Base-by-base conservation (phyloP, 2,329 filamentous ascomycete genomes). In the Rosellinia necatrix region DNA sequence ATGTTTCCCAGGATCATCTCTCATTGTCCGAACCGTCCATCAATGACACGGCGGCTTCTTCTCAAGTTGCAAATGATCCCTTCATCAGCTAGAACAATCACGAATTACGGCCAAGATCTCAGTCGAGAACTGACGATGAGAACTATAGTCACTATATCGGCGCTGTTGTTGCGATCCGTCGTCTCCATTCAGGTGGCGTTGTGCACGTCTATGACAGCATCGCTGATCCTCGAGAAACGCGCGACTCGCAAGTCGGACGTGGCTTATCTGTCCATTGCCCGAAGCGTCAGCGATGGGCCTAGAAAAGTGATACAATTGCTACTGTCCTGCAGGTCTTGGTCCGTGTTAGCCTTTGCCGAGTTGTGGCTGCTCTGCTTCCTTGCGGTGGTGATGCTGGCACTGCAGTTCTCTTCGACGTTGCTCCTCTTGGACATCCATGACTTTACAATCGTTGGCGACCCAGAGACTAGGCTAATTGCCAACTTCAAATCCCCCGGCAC, bases 341-440 rank as follows among this genome's bases (percentile, higher is more conserved):
- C 32, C 15, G 34, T 55, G 7, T 9, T 58, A 6, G 13, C 12
- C n/a, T 49, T 52, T 19, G 9, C 49, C 37, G 56, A 59, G 32
- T 30, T 59, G 6, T 53, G 57, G 53, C 12, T 59, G 10, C 13
- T 52, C 12, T 34, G 6, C 15, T 21, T 59, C 3, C 42, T 56
- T 3, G 43, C 48, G 10, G 8, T 46, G 12, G 48, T 53, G 10
- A 35, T 32, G 19, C 27, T 59, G 6, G 43, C 24, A 1, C 27
- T 59, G 6, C 57, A 59, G 38, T 56, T 59, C 15, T 49, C 57
- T 10, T 59, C 57, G 22, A 59, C 57, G 1, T 27, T 59, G n/a
- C 44, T 59, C 1, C 42, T 59, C 6, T 56, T 49, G 3, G 57
- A 59, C 34, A 15, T 59, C 3, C 48, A 49, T 17, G n/a, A 53